Conservation (phyloP, 2,329 filamentous ascomycete genomes). For the Simplicillium aogashimaense region DNA sequence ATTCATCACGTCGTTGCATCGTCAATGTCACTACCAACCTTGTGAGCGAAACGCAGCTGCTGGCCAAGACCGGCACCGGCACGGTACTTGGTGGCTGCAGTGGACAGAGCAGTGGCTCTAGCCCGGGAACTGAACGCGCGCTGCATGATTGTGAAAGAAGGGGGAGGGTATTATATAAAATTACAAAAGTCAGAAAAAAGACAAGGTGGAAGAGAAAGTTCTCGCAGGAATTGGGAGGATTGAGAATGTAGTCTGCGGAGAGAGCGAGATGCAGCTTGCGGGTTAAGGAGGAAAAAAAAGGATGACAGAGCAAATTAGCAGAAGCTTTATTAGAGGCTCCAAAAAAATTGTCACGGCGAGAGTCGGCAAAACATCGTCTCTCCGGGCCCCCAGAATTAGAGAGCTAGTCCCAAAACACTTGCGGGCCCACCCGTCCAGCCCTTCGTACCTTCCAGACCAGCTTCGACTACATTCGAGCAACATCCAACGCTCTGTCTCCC, state of each 20-base stretch:
- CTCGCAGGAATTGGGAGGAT: constrained; percentile 3
- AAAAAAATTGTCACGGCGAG: constrained; percentile 30
- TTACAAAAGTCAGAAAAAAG: constrained; percentile 17
- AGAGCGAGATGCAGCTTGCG: constrained; percentile 9
- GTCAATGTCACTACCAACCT: constrained; percentile 48
- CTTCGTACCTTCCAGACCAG: too few species aligned
- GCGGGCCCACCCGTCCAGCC: too few species aligned
- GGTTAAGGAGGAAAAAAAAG: constrained; percentile 8
- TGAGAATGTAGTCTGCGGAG: constrained; percentile 5
- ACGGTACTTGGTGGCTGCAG: constrained; percentile 56
- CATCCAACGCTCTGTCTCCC: too few species aligned
- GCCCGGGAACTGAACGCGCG: constrained; percentile 78
- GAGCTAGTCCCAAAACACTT: not conserved
- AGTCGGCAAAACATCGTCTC: constrained; percentile 29
- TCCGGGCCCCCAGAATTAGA: constrained; percentile 5
- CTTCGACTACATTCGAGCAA: too few species aligned
- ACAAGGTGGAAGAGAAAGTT: constrained; percentile 9
- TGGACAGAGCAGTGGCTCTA: constrained; percentile 70
- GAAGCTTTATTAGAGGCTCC: constrained; percentile 14
- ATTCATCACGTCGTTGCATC: not conserved
- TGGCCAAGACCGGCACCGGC: constrained; percentile 60
- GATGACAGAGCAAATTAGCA: constrained; percentile 11
- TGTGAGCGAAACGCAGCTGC: constrained; percentile 94
- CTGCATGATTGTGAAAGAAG: constrained; percentile 63
- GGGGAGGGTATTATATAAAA: constrained; percentile 17